Percentiles rank a stretch among this genome's conserved stretches.
phyloP scores from a whole-genome alignment of 305 asterid species.

The Fraxinus dipetala region DNA sequence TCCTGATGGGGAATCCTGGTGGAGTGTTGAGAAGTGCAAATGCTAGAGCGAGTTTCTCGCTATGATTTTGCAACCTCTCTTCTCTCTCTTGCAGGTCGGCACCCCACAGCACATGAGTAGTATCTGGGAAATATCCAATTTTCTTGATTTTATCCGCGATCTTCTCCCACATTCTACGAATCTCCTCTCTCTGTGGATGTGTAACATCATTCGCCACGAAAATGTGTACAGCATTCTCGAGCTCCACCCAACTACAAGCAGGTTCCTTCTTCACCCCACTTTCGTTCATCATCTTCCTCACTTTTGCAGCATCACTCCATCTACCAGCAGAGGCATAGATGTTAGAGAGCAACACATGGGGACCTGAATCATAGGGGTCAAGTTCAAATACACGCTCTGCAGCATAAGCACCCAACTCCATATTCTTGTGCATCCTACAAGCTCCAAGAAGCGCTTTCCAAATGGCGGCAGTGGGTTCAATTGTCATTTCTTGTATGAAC shows the following conservation, averaged over 20 bases:
- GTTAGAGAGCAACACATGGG: conserved; percentile 70
- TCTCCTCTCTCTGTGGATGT: conserved; percentile 63
- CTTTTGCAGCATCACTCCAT: conserved; percentile 67
- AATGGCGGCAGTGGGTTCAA: conserved; percentile 56
- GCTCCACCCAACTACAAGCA: conserved; percentile 93
- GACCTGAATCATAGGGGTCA: conserved; percentile 79
- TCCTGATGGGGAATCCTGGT: conserved; percentile 53
- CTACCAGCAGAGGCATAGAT: conserved; percentile 79
- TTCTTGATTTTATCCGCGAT: conserved; percentile 46
- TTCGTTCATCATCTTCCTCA: conserved; percentile 69
- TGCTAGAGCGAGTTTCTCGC: conserved; percentile 86
- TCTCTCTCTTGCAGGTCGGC: conserved; percentile 63
- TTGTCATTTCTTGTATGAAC: conserved; percentile 59
- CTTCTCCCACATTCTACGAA: conserved; percentile 59
- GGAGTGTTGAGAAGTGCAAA: conserved; percentile 67
- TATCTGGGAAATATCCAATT: conserved; percentile 79
- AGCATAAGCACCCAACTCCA: conserved; percentile 69
- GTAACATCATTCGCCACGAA: conserved; percentile 72
- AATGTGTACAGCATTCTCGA: conserved; percentile 61
- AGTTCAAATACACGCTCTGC: conserved; percentile 80
- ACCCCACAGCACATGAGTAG: conserved; percentile 72
- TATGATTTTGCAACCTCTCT: conserved; percentile 64
- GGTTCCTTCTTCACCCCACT: conserved; percentile 85
- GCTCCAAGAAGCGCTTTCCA: conserved; percentile 96
- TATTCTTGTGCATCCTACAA: conserved; percentile 73